Evolutionary conservation across 2,329 filamentous ascomycete genomes (phyloP), one percentile per base, ranked within the genome.

Genomic region (Pseudopithomyces chartarum): DNA sequence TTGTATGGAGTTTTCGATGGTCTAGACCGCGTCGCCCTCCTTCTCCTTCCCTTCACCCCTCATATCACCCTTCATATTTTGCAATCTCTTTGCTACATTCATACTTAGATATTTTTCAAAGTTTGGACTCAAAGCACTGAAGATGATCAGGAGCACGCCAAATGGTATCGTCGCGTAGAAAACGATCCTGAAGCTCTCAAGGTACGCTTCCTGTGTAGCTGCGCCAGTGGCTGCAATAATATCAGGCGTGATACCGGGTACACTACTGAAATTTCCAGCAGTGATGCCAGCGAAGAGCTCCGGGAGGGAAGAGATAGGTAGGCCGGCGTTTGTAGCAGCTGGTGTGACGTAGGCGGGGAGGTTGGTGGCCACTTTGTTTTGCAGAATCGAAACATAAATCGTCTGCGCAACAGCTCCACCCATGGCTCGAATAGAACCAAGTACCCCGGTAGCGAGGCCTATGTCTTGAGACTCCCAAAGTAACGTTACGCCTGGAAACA

Each of bases 141-240:
- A 62, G 15, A 62, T n/a, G 42, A 67, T 64, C 11, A 68, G 50
- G 38, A 67, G 11, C 10, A 60, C 60, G 19, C 67, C 60, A 60
- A 69, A 69, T 4, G 66, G 65, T 59, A 70, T 67, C 13, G 66
- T 67, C 6, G 66, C 62, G 50, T 65, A 68, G 38, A 70, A 67
- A 15, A 70, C 65, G n/a, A 65, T 57, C 26, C 46, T 40, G 38
- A 65, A 65, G 46, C 49, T 56, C 36, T 59, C 56, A 2, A 65
- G 22, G 62, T 82, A 81, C n/a, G 79, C 78, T 11, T 69, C 67
- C 59, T 77, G 74, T 8, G 76, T 58, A 20, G 77, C 76, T 0
- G 58, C 54, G 2, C 59, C 68, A 0, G 79, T 76, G 0, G 75
- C 62, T 0, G 55, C 64, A n/a, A 67, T 63, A 19, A 73, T 65